These are phyloP conservation scores for Pseudozyma sp. DNA, from an alignment of 1,284 basidiomycete genomes.

Conservation along the genomic window DNA sequence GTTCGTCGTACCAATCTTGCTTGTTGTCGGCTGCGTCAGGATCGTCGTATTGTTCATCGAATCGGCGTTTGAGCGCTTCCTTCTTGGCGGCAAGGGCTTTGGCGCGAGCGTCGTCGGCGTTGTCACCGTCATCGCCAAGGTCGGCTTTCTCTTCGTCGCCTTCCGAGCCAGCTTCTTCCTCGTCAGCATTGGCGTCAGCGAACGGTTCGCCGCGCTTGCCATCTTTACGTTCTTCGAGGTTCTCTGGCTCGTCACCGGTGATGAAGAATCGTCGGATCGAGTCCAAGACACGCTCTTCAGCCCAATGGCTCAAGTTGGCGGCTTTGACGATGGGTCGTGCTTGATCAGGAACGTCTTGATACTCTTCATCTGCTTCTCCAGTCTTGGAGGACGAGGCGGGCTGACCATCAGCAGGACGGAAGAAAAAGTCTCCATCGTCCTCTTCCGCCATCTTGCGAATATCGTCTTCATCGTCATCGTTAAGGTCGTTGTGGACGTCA, in stretches of 20 bases:
- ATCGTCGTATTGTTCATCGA: constrained; percentile 96
- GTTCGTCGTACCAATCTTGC: constrained; percentile 71
- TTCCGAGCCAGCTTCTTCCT: constrained; percentile 64
- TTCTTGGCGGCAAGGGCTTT: constrained; percentile 84
- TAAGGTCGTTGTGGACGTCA: constrained; percentile 34
- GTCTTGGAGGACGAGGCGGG: constrained; percentile 70
- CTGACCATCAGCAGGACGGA: constrained; percentile 72
- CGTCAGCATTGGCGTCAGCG: constrained; percentile 50
- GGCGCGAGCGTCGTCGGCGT: constrained; percentile 71
- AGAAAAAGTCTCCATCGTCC: constrained; percentile 79
- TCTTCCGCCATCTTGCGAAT: constrained; percentile 51
- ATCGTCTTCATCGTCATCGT: constrained; percentile 32
- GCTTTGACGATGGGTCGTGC: constrained; percentile 75
- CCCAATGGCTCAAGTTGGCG: constrained; percentile 78
- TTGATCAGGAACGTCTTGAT: constrained; percentile 76
- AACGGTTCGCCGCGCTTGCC: constrained; percentile 27
- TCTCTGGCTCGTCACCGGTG: constrained; percentile 74
- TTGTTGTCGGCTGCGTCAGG: constrained; percentile 72
- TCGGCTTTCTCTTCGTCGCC: constrained; percentile 68
- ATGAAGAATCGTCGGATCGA: constrained; percentile 91
- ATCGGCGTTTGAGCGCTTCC: constrained; percentile 89
- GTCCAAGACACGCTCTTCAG: constrained; percentile 84
- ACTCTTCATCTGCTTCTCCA: constrained; percentile 40
- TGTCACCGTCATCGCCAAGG: constrained; percentile 68
- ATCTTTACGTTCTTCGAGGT: constrained; percentile 50